Percentiles rank a stretch among this genome's conserved stretches.
Conservation (phyloP, 306 rosid species). For the Vicia sativa region DNA sequence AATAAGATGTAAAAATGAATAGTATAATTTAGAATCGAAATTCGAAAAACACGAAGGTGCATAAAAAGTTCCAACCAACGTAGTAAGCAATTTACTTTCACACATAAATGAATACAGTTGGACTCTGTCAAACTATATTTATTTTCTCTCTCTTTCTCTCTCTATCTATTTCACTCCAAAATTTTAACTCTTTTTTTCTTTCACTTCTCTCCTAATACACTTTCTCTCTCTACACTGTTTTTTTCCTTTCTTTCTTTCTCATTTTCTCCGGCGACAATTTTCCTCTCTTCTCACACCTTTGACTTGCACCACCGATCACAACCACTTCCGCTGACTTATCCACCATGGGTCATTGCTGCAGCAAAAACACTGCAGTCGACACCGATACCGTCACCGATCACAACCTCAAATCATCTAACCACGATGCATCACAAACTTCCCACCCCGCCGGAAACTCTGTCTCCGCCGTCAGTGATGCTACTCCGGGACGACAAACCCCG, state of each 20-base stretch:
- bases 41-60: constrained; percentile 16
- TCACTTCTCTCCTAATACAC: neutral
- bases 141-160: constrained; percentile 26
- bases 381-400: constrained; percentile 47
- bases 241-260: constrained; percentile 38
- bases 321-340: neutral
- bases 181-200: constrained; percentile 40
- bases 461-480: constrained; percentile 42
- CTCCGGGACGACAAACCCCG: constrained; percentile 61
- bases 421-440: constrained; percentile 23
- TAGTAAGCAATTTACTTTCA: constrained; percentile 37
- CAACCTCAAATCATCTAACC: constrained; percentile 20
- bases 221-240: constrained; percentile 26
- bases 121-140: constrained; percentile 45
- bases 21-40: neutral
- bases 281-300: constrained; percentile 43
- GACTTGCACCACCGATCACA: constrained; percentile 48
- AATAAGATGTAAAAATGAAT: neutral
- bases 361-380: constrained; percentile 63
- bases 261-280: constrained; percentile 42
- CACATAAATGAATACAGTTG: constrained; percentile 46
- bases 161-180: constrained; percentile 38
- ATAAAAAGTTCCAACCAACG: constrained; percentile 44
- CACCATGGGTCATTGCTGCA: constrained; percentile 87
- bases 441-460: constrained; percentile 23